These are phyloP conservation scores for Takashimella koratensis DNA, from an alignment of 1,284 basidiomycete genomes.

Conservation along the genomic window DNA sequence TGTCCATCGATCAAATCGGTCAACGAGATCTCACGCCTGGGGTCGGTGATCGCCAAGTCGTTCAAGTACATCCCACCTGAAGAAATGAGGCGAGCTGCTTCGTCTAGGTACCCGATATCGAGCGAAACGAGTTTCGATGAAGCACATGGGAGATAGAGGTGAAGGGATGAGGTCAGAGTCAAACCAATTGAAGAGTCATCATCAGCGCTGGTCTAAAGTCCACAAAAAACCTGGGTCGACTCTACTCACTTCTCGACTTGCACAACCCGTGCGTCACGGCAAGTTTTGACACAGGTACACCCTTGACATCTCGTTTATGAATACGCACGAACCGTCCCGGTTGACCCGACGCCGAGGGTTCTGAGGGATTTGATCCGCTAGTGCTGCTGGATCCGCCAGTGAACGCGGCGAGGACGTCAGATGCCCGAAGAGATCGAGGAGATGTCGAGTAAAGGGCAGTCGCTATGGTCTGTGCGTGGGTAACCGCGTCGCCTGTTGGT, in stretches of 20 bases:
- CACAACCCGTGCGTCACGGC: slow-evolving; percentile 56
- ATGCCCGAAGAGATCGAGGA: slow-evolving; percentile 51
- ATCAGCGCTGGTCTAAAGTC: too few species aligned
- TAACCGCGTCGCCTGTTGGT: slow-evolving; percentile 49
- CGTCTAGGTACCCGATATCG: not conserved
- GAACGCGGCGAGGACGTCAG: slow-evolving; percentile 58
- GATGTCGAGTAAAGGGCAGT: slow-evolving; percentile 60
- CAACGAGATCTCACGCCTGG: slow-evolving; percentile 44
- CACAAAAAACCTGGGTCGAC: not conserved
- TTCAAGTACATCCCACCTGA: slow-evolving; percentile 57
- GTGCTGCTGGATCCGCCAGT: slow-evolving; percentile 53
- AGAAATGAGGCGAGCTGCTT: slow-evolving; percentile 1
- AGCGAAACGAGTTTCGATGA: not conserved
- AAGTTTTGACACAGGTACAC: slow-evolving; percentile 58
- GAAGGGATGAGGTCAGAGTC: too few species aligned
- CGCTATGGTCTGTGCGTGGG: slow-evolving; percentile 60
- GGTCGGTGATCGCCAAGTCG: slow-evolving; percentile 49
- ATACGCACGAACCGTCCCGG: slow-evolving; percentile 53
- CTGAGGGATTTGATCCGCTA: too few species aligned
- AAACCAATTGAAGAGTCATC: too few species aligned
- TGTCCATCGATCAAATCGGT: slow-evolving; percentile 61
- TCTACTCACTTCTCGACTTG: slow-evolving; percentile 56
- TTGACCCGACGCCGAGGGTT: too few species aligned
- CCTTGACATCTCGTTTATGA: slow-evolving; percentile 52
- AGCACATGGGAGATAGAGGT: too few species aligned